These are phyloP conservation scores for Trichophyton simii DNA, from an alignment of 2,329 filamentous ascomycete species.

Conservation along the genomic window DNA sequence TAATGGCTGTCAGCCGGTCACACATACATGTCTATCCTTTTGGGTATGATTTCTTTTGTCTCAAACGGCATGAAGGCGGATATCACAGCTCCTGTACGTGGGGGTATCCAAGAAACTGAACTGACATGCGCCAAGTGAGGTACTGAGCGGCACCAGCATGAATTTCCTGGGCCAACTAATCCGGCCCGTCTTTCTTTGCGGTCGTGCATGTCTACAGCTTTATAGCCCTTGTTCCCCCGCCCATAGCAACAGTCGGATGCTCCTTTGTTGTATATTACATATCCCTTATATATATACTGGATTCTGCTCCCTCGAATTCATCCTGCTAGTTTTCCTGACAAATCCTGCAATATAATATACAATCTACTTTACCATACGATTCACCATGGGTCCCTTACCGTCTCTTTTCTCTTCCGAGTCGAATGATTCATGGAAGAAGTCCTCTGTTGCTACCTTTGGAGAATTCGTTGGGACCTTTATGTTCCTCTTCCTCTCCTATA, in stretches of 20 bases:
- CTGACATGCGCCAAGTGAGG: background rate
- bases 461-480: constrained; percentile 43
- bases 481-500: constrained; percentile 39
- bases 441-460: constrained; percentile 33
- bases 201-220: background rate
- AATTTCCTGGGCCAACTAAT: background rate
- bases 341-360: background rate
- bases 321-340: background rate
- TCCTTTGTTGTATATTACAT: background rate
- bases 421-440: constrained; percentile 1
- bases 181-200: background rate
- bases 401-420: background rate
- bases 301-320: too few relatives aligned
- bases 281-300: too few relatives aligned
- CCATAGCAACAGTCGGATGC: background rate
- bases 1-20: background rate
- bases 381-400: background rate
- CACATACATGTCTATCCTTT: background rate
- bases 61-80: background rate
- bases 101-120: background rate
- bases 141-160: background rate
- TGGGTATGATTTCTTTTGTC: background rate
- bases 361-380: background rate
- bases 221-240: background rate
- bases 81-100: background rate